Percentiles rank a stretch among this genome's conserved stretches.
phyloP scores from a whole-genome alignment of 495 filamentous ascomycete species.

The Neurospora sp. region DNA sequence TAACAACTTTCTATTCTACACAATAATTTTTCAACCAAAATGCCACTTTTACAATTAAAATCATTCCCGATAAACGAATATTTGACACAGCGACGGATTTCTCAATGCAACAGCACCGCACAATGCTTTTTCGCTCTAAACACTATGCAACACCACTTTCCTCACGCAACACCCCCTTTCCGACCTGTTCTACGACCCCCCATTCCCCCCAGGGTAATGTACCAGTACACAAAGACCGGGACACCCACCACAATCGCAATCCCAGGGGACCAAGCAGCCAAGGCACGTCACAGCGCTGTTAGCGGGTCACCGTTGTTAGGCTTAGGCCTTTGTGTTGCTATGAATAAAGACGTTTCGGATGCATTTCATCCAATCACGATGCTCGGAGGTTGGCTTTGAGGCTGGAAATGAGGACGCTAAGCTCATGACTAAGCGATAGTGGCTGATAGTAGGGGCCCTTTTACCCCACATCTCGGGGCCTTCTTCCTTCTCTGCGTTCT shows the following conservation, averaged over 20 bases:
- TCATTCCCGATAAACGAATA: too few relatives aligned
- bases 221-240: background rate
- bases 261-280: conserved; percentile 8
- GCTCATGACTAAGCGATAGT: background rate
- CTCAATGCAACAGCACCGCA: too few relatives aligned
- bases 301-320: background rate
- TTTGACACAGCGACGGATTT: too few relatives aligned
- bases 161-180: too few relatives aligned
- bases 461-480: background rate
- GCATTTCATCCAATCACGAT: conserved; percentile 2
- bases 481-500: background rate
- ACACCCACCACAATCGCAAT: background rate
- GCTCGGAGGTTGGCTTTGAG: background rate
- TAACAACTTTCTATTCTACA: too few relatives aligned
- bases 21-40: too few relatives aligned
- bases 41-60: too few relatives aligned
- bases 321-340: background rate
- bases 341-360: conserved; percentile 6
- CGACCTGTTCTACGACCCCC: too few relatives aligned
- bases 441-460: background rate
- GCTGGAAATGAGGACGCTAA: background rate
- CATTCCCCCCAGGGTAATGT: background rate
- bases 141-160: too few relatives aligned
- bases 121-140: too few relatives aligned
- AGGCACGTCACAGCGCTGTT: conserved; percentile 10